Conservation (phyloP, 129 eudicot genomes). For the Dittrichia graveolens region DNA sequence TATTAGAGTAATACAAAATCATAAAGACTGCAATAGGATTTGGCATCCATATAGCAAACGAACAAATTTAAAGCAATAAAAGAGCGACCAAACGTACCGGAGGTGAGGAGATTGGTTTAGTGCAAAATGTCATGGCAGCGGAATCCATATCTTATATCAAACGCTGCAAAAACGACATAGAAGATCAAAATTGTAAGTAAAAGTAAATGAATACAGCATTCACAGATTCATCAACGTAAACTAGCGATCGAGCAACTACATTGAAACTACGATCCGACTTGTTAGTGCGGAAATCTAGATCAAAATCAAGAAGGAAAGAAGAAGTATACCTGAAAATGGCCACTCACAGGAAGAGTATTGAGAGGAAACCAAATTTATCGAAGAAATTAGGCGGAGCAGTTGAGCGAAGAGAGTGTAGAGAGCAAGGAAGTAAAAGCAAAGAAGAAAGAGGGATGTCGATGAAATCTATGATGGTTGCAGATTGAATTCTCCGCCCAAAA, state of each 20-base stretch:
- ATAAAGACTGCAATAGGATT: not conserved
- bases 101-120: slow-evolving; percentile 36
- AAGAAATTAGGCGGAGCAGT: slow-evolving; percentile 39
- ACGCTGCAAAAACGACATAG: slow-evolving; percentile 24
- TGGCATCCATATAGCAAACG: not conserved
- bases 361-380: not conserved
- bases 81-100: slow-evolving; percentile 20
- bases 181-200: not conserved
- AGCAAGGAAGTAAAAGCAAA: slow-evolving; percentile 29
- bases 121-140: slow-evolving; percentile 34
- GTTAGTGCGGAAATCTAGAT: slow-evolving; percentile 25
- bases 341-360: slow-evolving; percentile 15
- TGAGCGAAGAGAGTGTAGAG: slow-evolving; percentile 26
- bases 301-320: slow-evolving; percentile 14
- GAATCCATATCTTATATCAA: slow-evolving; percentile 34
- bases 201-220: slow-evolving; percentile 12
- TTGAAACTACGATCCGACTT: slow-evolving; percentile 25
- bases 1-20: not conserved
- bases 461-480: slow-evolving; percentile 38
- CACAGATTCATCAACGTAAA: not conserved
- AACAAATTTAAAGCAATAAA: not conserved
- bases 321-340: not conserved
- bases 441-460: slow-evolving; percentile 35
- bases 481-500: slow-evolving; percentile 49
- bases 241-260: slow-evolving; percentile 23